Conservation (phyloP, 1,284 basidiomycete species). For the Phylloporus sp. region DNA sequence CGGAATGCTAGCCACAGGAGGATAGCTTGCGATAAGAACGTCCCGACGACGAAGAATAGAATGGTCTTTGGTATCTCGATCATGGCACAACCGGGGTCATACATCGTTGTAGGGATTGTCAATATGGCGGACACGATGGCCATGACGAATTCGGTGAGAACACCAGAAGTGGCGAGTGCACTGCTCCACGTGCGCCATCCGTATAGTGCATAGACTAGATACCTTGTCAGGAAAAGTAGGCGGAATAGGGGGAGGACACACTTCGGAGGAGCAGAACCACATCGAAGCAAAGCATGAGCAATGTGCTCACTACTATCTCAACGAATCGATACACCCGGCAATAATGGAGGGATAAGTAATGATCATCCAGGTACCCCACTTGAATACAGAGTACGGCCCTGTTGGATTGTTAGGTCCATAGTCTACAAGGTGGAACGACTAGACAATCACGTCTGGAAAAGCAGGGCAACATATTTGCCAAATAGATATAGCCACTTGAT, state of each 20-base stretch:
- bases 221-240: neutral
- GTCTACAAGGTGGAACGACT: neutral
- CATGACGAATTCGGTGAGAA: slow-evolving; percentile 15
- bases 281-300: slow-evolving; percentile 24
- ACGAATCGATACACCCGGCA: slow-evolving; percentile 19
- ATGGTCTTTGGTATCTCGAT: slow-evolving; percentile 10
- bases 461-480: slow-evolving; percentile 20
- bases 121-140: neutral
- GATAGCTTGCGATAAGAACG: slow-evolving; percentile 19
- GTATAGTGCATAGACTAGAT: slow-evolving; percentile 25
- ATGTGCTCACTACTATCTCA: slow-evolving; percentile 15
- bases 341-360: neutral
- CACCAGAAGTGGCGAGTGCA: slow-evolving; percentile 4
- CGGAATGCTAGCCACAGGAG: slow-evolving; percentile 25
- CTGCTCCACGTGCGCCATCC: slow-evolving; percentile 8
- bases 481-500: slow-evolving; percentile 32
- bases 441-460: slow-evolving; percentile 19
- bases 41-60: slow-evolving; percentile 13
- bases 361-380: slow-evolving; percentile 6
- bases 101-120: slow-evolving; percentile 12
- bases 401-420: slow-evolving; percentile 1
- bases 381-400: slow-evolving; percentile 18
- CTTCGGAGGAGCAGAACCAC: slow-evolving; percentile 24
- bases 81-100: slow-evolving; percentile 20
- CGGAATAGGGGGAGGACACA: slow-evolving; percentile 5